Evolutionary conservation across 2,329 filamentous ascomycete species (phyloP).

Genomic region (Byssoonygena ceratinophila): DNA sequence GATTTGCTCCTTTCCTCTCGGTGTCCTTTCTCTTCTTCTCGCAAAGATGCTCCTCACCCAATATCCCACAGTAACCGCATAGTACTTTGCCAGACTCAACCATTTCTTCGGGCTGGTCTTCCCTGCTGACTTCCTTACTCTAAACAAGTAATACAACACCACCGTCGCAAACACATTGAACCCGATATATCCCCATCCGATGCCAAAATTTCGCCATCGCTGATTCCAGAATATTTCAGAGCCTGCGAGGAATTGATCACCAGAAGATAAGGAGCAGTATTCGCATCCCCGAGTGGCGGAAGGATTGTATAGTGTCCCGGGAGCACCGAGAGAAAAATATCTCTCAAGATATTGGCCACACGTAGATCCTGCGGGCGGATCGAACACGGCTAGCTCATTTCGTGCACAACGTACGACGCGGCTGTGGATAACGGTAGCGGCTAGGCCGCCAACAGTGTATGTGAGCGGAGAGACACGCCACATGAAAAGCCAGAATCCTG

Average conservation of each 20-base stretch:
- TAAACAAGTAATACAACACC: constrained; percentile 43
- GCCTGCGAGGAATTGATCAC: constrained; percentile 33
- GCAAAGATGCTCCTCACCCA: constrained; percentile 15
- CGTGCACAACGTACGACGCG: constrained; percentile 53
- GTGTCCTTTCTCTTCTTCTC: constrained; percentile 13
- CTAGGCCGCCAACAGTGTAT: constrained; percentile 64
- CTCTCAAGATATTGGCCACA: constrained; percentile 50
- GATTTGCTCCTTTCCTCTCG: constrained; percentile 15
- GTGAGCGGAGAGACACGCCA: constrained; percentile 74
- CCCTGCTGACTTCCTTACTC: constrained; percentile 20
- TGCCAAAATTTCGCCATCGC: constrained; percentile 59
- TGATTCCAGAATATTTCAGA: constrained; percentile 47
- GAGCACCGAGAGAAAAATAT: constrained; percentile 39
- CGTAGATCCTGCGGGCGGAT: constrained; percentile 47
- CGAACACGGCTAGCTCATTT: constrained; percentile 60
- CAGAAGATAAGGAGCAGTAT: constrained; percentile 35
- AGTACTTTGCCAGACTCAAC: constrained; percentile 13
- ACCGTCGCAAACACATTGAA: constrained; percentile 51
- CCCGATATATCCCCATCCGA: constrained; percentile 49
- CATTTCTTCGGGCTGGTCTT: constrained; percentile 12
- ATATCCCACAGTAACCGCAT: constrained; percentile 9
- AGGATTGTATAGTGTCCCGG: constrained; percentile 47
- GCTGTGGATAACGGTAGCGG: constrained; percentile 60
- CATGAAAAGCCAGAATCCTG: constrained; percentile 75
- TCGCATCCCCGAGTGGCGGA: constrained; percentile 43